Evolutionary conservation across 345 rosid species (phyloP), one percentile per base, ranked within the genome.

Genomic region (Raphanus raphanistrum): DNA sequence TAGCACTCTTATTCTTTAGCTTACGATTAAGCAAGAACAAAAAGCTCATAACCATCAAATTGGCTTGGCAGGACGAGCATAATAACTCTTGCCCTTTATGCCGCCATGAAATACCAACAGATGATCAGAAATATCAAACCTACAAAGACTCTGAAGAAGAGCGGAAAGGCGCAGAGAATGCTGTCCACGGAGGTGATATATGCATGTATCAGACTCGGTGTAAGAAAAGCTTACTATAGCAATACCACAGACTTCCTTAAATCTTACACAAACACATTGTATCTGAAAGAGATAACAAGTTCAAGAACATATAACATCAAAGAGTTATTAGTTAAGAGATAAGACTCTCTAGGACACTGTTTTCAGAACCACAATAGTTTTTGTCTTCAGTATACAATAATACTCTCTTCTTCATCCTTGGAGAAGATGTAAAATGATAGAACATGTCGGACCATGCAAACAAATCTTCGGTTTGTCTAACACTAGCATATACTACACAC

Each of bases 61-160:
- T 48, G 35, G 60, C 71, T 17, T 80, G 75, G 75, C 89, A 89
- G 99, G 94, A 95, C 67, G 97, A 87, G 76, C 94, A 92, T 82
- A 95, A 92, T 82, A 95, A 95, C 86, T 92, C 99, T 54, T 95
- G 98, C 78, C 99, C 98, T n/a, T 88, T 91, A 72, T 95, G 99
- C 68, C 90, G 97, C 63, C 87, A 88, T 9, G 99, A 95, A 74
- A 84, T 92, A 75, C 89, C 78, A 57, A 95, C 97, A 21, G 98
- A 95, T 54, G 99, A 95, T 81, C 92, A 90, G 79, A 86, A 82
- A 8, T 95, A 95, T 9, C 98, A 92, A 84, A 91, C 82, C 84
- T 86, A 92, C 85, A 90, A 86, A 81, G 96, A 90, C 80, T 96
- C 94, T 0, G 90, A 89, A 79, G 98, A 92, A 84, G 99, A 90